These are phyloP conservation scores for Sequoiadendron giganteum DNA, from an alignment of 75 land plant genomes.

Conservation along the genomic window DNA sequence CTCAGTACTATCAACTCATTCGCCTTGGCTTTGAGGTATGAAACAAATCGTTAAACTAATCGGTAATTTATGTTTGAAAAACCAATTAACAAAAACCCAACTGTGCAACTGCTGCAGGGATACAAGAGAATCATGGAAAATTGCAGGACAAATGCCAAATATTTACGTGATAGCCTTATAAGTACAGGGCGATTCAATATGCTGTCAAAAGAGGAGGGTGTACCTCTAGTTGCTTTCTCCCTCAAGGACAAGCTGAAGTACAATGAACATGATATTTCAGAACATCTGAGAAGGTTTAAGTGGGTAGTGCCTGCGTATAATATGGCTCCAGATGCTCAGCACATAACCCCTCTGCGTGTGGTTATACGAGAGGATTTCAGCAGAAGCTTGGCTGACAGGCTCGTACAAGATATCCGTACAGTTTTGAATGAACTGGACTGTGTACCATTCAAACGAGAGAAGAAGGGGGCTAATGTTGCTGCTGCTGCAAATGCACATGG, in stretches of 20 bases:
- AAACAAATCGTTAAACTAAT: no score
- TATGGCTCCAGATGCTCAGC: slow-evolving; percentile 50
- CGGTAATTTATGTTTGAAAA: no score
- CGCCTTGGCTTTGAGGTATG: no score
- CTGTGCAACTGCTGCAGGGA: slow-evolving; percentile 23
- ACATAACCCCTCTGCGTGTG: slow-evolving; percentile 39
- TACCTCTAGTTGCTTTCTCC: slow-evolving; percentile 53
- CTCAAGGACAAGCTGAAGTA: slow-evolving; percentile 25
- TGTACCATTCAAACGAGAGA: slow-evolving; percentile 7
- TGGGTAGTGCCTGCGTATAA: slow-evolving; percentile 63
- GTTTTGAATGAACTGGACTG: slow-evolving; percentile 28
- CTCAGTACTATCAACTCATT: no score
- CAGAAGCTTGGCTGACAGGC: slow-evolving; percentile 35
- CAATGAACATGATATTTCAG: slow-evolving; percentile 41
- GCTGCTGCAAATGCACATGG: slow-evolving; percentile 8
- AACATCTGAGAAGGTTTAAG: slow-evolving; percentile 34
- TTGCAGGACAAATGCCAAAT: slow-evolving; percentile 34
- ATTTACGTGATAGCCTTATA: slow-evolving; percentile 22
- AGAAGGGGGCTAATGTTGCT: slow-evolving; percentile 19
- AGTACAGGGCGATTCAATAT: slow-evolving; percentile 46
- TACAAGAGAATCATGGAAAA: slow-evolving; percentile 49
- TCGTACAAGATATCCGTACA: slow-evolving; percentile 23
- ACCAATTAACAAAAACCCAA: no score
- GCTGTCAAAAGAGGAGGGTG: slow-evolving; percentile 48
- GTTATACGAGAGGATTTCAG: slow-evolving; percentile 56